Conservation (phyloP, 1,284 basidiomycete genomes). For the Fomitiporia mediterranea region DNA sequence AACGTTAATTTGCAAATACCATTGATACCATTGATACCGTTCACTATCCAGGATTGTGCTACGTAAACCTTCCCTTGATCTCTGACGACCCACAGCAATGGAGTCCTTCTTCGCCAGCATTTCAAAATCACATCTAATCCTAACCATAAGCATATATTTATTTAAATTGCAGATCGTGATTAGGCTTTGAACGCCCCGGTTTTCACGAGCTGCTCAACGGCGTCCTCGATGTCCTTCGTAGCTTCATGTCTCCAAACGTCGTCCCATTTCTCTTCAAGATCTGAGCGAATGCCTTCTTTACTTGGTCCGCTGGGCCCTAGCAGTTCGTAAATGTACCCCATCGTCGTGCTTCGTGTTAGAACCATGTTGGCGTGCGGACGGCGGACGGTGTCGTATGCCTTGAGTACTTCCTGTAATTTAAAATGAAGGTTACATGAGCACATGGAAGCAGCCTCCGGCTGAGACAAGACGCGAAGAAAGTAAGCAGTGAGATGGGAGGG, state of each 20-base stretch:
- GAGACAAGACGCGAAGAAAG: neutral
- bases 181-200: neutral
- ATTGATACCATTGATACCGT: no score
- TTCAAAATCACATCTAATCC: neutral
- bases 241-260: conserved; percentile 47
- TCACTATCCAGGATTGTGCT: no score
- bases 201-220: conserved; percentile 25
- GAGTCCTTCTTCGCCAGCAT: neutral
- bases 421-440: neutral
- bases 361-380: conserved; percentile 20
- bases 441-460: no score
- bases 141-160: neutral
- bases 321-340: conserved; percentile 34
- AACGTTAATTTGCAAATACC: no score
- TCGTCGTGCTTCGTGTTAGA: conserved; percentile 5
- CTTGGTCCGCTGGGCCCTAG: conserved; percentile 30
- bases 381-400: conserved; percentile 19
- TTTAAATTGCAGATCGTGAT: neutral
- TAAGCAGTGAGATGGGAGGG: neutral
- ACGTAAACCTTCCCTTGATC: no score
- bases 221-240: conserved; percentile 31
- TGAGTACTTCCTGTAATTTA: conserved; percentile 11
- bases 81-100: no score
- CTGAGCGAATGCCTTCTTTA: conserved; percentile 28
- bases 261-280: conserved; percentile 39